These are phyloP conservation scores for Penicillium mononematosum DNA, from an alignment of 495 filamentous ascomycete genomes.

Conservation along the genomic window DNA sequence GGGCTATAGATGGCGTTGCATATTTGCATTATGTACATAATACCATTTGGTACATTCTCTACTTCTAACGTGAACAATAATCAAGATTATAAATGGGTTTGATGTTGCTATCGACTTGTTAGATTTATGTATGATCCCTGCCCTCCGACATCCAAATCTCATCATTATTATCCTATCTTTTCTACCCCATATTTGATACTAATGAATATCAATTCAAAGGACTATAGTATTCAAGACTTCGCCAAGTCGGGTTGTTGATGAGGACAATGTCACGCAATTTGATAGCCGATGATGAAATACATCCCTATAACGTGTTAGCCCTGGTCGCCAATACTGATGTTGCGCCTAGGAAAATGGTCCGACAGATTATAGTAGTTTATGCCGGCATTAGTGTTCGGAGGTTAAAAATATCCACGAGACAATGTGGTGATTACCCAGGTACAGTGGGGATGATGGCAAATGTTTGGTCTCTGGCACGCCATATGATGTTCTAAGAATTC, in stretches of 20 bases:
- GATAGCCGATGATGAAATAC: slow-evolving; percentile 24
- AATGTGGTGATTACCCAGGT: slow-evolving; percentile 9
- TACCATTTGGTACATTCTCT: slow-evolving; percentile 16
- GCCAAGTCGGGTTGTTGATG: neutral
- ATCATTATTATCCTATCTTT: neutral
- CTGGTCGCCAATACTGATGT: neutral
- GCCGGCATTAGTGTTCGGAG: neutral
- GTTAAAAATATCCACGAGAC: neutral
- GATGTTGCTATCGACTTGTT: neutral
- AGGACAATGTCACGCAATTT: slow-evolving; percentile 27
- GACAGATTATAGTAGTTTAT: neutral
- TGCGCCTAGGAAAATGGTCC: neutral
- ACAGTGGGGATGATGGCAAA: slow-evolving; percentile 30
- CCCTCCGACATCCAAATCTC: no score
- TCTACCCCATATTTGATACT: neutral
- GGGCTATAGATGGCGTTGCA: slow-evolving; percentile 12
- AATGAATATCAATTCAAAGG: neutral
- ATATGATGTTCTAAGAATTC: neutral
- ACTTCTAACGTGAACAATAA: slow-evolving; percentile 3
- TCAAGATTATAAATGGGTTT: neutral
- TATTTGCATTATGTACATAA: slow-evolving; percentile 18
- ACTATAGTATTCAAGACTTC: neutral
- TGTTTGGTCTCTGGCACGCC: slow-evolving; percentile 6
- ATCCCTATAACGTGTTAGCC: neutral
- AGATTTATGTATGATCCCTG: neutral